These are phyloP conservation scores for Aspergillus calidoustus DNA, from an alignment of 2,329 filamentous ascomycete genomes.

Conservation along the genomic window DNA sequence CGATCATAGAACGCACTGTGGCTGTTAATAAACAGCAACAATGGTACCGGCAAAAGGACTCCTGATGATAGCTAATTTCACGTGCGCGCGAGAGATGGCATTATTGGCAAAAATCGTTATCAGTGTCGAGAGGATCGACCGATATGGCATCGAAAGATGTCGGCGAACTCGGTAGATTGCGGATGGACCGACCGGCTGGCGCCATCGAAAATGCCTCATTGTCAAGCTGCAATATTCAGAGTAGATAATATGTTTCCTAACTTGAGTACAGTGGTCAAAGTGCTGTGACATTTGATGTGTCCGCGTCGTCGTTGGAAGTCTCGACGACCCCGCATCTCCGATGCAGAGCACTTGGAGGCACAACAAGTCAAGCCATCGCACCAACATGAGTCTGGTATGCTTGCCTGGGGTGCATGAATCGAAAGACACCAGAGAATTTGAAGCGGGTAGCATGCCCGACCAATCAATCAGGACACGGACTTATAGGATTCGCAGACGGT, in stretches of 20 bases:
- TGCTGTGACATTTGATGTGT: background rate
- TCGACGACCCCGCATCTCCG: background rate
- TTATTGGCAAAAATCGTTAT: background rate
- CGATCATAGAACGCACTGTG: background rate
- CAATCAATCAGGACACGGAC: background rate
- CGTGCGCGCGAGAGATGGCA: background rate
- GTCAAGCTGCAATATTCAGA: background rate
- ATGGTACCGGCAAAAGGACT: background rate
- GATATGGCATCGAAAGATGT: background rate
- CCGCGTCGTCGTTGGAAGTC: background rate
- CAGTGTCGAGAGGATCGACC: constrained; percentile 3
- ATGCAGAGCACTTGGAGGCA: background rate
- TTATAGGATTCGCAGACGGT: background rate
- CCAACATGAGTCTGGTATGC: background rate
- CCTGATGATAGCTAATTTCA: background rate
- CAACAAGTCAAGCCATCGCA: background rate
- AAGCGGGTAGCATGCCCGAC: background rate
- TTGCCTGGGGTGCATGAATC: background rate
- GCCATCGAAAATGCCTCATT: background rate
- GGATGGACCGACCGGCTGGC: background rate
- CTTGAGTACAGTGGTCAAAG: background rate
- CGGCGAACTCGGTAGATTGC: background rate
- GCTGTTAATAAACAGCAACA: background rate
- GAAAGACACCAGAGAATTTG: background rate
- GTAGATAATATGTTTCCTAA: background rate